phyloP scores from a whole-genome alignment of 176 grass and related monocot genomes.

The Zoysia pacifica region DNA sequence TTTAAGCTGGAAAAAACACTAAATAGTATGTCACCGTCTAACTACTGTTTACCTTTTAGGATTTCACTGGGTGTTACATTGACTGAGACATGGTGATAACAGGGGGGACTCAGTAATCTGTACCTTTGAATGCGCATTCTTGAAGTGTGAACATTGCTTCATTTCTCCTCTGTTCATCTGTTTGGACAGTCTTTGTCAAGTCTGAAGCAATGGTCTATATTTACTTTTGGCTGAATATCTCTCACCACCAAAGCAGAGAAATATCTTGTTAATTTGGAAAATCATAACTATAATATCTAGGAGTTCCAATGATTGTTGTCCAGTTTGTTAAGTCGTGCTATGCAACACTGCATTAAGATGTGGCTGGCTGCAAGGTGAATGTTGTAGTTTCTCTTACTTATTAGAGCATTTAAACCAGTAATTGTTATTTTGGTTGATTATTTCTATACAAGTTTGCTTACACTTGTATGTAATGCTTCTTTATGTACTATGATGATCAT shows the following conservation, averaged over 20 bases:
- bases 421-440: not conserved
- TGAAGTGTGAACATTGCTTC: not conserved
- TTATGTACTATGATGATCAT: not conserved
- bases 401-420: conserved; percentile 20
- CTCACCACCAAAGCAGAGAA: not conserved
- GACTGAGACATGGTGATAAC: too few species aligned
- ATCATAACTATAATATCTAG: not conserved
- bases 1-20: too few species aligned
- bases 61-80: too few species aligned
- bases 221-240: not conserved
- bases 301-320: not conserved
- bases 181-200: not conserved
- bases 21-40: too few species aligned
- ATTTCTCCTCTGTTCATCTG: not conserved
- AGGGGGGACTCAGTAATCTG: too few species aligned
- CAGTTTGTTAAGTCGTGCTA: not conserved
- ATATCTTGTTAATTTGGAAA: not conserved
- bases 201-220: not conserved
- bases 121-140: not conserved
- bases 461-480: not conserved
- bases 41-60: too few species aligned
- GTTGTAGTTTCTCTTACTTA: not conserved
- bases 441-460: conserved; percentile 20
- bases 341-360: not conserved
- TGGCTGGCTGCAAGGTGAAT: conserved; percentile 1